These are phyloP conservation scores for Thamnidium elegans DNA, from an alignment of 192 early-diverging fungal genomes.

Conservation along the genomic window DNA sequence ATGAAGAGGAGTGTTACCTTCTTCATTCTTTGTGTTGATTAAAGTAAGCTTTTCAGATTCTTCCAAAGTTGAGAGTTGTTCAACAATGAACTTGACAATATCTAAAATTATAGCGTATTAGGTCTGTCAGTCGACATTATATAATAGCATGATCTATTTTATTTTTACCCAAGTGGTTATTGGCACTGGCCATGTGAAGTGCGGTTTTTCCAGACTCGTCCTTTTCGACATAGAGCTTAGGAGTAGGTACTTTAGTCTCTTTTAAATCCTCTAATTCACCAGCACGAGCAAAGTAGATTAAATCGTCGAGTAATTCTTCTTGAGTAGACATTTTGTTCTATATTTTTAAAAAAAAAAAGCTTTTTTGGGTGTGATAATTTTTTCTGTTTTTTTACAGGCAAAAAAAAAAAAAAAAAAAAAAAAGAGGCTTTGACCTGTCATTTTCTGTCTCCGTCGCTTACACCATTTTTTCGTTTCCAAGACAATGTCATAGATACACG, in stretches of 20 bases:
- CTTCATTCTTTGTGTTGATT: conserved; percentile 56
- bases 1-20: conserved; percentile 74
- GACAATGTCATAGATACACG: not conserved
- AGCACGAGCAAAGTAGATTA: conserved; percentile 68
- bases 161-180: conserved; percentile 62
- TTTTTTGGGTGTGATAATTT: not conserved
- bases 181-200: conserved; percentile 81
- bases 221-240: conserved; percentile 34
- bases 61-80: conserved; percentile 29
- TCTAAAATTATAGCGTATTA: too few species aligned
- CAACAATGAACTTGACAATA: conserved; percentile 50
- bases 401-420: not conserved
- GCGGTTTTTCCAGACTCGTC: conserved; percentile 62
- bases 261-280: conserved; percentile 72
- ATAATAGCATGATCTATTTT: not conserved
- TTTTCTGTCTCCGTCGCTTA: too few species aligned
- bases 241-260: conserved; percentile 28
- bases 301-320: conserved; percentile 43
- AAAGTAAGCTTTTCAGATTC: conserved; percentile 14
- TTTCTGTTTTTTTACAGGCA: not conserved
- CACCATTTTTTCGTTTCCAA: not conserved
- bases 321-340: conserved; percentile 2
- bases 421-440: not conserved
- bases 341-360: not conserved
- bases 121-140: not conserved